Evolutionary conservation across 768 basidiomycete species (phyloP).

Genomic region (Dentipellis fragilis): DNA sequence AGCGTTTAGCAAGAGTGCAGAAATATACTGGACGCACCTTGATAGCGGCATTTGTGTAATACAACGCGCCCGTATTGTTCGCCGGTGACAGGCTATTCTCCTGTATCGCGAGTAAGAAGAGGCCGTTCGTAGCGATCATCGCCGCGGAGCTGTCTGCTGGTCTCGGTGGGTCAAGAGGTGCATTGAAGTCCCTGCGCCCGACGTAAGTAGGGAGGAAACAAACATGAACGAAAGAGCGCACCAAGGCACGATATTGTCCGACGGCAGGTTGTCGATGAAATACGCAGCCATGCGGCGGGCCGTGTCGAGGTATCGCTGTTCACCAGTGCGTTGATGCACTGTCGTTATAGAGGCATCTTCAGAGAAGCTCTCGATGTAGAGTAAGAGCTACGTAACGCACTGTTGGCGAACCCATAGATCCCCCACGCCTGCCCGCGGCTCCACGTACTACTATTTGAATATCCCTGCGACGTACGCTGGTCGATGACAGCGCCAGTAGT

Average conservation of each 20-base stretch:
- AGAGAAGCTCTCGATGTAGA: not conserved
- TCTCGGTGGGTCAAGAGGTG: constrained; percentile 43
- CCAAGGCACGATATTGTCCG: constrained; percentile 62
- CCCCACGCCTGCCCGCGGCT: constrained; percentile 67
- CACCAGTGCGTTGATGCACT: constrained; percentile 53
- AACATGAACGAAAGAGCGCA: constrained; percentile 16
- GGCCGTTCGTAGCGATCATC: constrained; percentile 47
- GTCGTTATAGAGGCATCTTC: not conserved
- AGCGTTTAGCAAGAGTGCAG: not conserved
- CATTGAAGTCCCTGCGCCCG: constrained; percentile 58
- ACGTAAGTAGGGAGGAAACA: not conserved
- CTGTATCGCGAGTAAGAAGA: constrained; percentile 44
- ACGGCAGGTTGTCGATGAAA: constrained; percentile 50
- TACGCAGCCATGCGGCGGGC: constrained; percentile 47
- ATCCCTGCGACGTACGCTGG: constrained; percentile 53
- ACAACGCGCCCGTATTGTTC: constrained; percentile 20
- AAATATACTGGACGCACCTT: constrained; percentile 22
- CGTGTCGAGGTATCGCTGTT: constrained; percentile 45
- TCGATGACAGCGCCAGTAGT: constrained; percentile 51
- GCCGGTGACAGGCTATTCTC: constrained; percentile 24
- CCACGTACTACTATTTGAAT: constrained; percentile 57
- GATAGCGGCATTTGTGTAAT: constrained; percentile 41
- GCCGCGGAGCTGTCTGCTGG: constrained; percentile 67
- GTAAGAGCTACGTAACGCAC: constrained; percentile 26
- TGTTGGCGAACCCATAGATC: constrained; percentile 59